phyloP scores from a whole-genome alignment of 176 grass and related monocot species.

The Triticum dicoccoides region DNA sequence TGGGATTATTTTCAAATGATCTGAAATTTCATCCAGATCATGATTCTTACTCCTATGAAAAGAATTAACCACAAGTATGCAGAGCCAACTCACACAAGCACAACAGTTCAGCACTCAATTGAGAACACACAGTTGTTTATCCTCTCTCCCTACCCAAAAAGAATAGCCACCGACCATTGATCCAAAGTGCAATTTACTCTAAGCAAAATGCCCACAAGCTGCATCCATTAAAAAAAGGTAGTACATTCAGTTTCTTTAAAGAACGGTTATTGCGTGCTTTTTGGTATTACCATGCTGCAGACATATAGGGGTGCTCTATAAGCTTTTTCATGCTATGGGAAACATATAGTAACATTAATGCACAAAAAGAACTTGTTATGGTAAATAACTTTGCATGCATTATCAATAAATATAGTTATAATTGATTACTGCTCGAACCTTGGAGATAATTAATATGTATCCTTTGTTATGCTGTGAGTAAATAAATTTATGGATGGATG shows the following conservation, averaged over 20 bases:
- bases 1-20: neutral
- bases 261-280: neutral
- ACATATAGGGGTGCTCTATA: neutral
- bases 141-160: constrained; percentile 1
- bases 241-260: neutral
- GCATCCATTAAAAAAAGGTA: neutral
- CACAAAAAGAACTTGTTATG: neutral
- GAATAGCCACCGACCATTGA: neutral
- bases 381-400: neutral
- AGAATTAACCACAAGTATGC: neutral
- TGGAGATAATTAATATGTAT: neutral
- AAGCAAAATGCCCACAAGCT: constrained; percentile 6
- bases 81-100: constrained; percentile 2
- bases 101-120: neutral
- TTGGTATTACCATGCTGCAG: neutral
- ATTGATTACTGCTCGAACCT: neutral
- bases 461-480: neutral
- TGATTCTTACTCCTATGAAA: neutral
- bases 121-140: neutral
- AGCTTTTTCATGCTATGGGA: neutral
- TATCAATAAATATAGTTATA: neutral
- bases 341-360: neutral
- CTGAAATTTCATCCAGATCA: neutral
- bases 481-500: neutral
- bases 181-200: neutral